These are phyloP conservation scores for Trichoderma gamsii DNA, from an alignment of 495 filamentous ascomycete species.

Conservation along the genomic window DNA sequence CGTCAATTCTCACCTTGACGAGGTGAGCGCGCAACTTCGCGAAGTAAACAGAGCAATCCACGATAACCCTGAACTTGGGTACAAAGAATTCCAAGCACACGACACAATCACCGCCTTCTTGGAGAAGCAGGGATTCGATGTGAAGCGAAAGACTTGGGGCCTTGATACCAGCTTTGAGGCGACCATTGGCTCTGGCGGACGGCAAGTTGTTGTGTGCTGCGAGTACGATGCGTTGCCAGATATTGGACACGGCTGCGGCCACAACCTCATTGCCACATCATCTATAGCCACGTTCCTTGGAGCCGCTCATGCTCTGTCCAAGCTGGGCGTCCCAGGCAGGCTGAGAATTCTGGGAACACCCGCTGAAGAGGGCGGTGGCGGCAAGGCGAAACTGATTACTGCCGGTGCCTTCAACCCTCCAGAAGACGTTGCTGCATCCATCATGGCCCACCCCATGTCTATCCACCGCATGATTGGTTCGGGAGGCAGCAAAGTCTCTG, in stretches of 20 bases:
- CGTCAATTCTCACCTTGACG: background rate
- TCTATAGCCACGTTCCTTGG: conserved; percentile 55
- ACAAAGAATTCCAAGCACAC: conserved; percentile 49
- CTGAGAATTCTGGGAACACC: conserved; percentile 61
- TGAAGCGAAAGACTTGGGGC: conserved; percentile 43
- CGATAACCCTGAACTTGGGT: conserved; percentile 50
- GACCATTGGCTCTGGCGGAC: conserved; percentile 43
- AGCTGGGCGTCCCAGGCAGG: conserved; percentile 46
- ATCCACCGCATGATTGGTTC: conserved; percentile 23
- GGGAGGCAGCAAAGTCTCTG: background rate
- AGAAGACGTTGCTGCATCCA: conserved; percentile 36
- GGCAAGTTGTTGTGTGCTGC: conserved; percentile 49
- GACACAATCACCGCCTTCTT: conserved; percentile 42
- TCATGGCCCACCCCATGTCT: conserved; percentile 51
- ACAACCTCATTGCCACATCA: conserved; percentile 62
- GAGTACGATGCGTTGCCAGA: conserved; percentile 48
- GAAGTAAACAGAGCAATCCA: conserved; percentile 28
- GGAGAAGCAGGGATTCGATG: conserved; percentile 34
- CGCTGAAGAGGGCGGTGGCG: conserved; percentile 56
- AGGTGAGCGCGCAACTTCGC: background rate
- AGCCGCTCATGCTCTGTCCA: conserved; percentile 44
- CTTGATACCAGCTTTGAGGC: conserved; percentile 50
- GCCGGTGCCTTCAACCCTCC: conserved; percentile 41
- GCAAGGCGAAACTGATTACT: conserved; percentile 45
- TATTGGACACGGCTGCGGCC: conserved; percentile 49